Evolutionary conservation across 2,329 filamentous ascomycete species (phyloP).

Genomic region (Fusarium sp.): DNA sequence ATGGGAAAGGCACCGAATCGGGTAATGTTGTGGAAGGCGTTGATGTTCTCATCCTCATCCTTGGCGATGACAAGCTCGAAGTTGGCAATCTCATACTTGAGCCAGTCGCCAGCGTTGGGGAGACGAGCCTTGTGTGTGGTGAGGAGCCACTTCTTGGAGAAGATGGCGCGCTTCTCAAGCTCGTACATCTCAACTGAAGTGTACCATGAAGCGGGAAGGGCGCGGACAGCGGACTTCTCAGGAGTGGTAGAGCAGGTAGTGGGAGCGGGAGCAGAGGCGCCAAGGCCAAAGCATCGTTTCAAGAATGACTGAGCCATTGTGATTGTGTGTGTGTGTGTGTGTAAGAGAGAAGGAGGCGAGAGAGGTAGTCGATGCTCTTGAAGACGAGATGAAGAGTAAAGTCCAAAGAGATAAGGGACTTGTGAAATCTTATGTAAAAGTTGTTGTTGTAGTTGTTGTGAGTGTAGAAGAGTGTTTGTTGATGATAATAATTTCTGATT

Average conservation of each 20-base stretch:
- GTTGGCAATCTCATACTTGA: conserved; percentile 66
- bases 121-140: conserved; percentile 66
- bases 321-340: conserved; percentile 21
- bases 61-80: conserved; percentile 66
- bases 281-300: conserved; percentile 56
- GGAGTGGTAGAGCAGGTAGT: conserved; percentile 15
- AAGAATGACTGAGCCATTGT: conserved; percentile 49
- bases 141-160: conserved; percentile 68
- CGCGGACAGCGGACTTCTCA: conserved; percentile 46
- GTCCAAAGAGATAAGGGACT: conserved; percentile 6
- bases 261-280: conserved; percentile 35
- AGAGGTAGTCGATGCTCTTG: conserved; percentile 16
- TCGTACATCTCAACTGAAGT: conserved; percentile 66
- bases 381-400: conserved; percentile 11
- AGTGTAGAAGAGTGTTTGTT: conserved; percentile 32
- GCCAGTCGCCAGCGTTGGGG: conserved; percentile 66
- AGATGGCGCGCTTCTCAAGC: conserved; percentile 68
- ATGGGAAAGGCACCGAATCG: conserved; percentile 71
- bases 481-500: conserved; percentile 27
- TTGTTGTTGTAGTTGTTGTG: conserved; percentile 2
- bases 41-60: conserved; percentile 64
- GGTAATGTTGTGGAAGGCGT: conserved; percentile 73
- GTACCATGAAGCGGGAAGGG: conserved; percentile 66
- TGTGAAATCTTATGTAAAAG: conserved; percentile 33
- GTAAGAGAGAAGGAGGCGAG: conserved; percentile 1